Percentiles rank a stretch among this genome's conserved stretches.
These are phyloP conservation scores for Xerocomus minutiporus DNA, from an alignment of 1,284 basidiomycete genomes.

Conservation along the genomic window DNA sequence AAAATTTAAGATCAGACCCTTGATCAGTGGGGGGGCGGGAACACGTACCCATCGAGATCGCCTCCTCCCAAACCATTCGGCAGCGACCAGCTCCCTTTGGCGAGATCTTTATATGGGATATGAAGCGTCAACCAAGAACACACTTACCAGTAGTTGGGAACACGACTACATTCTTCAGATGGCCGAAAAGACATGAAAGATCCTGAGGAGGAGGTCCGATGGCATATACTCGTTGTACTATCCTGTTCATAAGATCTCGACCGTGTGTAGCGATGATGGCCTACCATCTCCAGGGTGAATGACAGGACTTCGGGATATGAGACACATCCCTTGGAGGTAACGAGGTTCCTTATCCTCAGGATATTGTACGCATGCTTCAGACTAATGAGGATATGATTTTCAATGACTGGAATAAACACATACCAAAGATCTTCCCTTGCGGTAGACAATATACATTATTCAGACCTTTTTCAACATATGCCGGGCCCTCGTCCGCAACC, in stretches of 20 bases:
- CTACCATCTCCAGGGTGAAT: constrained; percentile 69
- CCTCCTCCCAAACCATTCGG: constrained; percentile 69
- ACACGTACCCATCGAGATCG: constrained; percentile 66
- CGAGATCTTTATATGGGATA: neutral
- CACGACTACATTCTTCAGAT: constrained; percentile 69
- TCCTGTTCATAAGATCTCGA: constrained; percentile 6
- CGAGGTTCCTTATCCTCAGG: constrained; percentile 42
- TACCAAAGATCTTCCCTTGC: constrained; percentile 61
- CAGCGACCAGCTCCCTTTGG: constrained; percentile 54
- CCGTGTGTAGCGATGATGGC: constrained; percentile 6
- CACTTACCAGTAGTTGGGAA: constrained; percentile 61
- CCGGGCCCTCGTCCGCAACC: constrained; percentile 72
- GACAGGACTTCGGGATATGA: constrained; percentile 65
- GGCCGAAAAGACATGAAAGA: constrained; percentile 53
- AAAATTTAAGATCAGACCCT: neutral
- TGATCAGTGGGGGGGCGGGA: neutral
- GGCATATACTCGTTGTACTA: constrained; percentile 66
- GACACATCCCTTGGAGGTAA: constrained; percentile 52
- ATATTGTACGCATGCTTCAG: constrained; percentile 54
- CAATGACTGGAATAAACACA: constrained; percentile 9
- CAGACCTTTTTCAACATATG: constrained; percentile 46
- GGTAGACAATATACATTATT: constrained; percentile 51
- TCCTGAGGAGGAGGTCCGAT: constrained; percentile 64
- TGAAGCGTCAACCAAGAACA: neutral
- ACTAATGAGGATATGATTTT: constrained; percentile 23